phyloP scores from a whole-genome alignment of 768 basidiomycete genomes.

The Panaeolus papilionaceus region DNA sequence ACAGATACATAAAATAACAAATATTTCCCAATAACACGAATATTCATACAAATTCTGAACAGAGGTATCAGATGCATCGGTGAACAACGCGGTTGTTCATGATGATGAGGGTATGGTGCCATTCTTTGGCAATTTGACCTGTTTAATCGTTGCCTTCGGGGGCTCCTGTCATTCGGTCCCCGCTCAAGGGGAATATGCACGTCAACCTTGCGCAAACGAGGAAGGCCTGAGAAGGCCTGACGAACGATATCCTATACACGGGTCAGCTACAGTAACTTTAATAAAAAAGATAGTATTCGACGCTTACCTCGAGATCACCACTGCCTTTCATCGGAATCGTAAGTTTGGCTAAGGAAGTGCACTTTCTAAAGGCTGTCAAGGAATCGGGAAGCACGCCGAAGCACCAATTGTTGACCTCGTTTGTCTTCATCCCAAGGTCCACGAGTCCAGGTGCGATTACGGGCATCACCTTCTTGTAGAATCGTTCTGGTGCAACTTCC shows the following conservation, averaged over 20 bases:
- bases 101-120: not conserved
- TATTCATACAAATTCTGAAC: too few relatives aligned
- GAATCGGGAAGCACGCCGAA: conserved; percentile 3
- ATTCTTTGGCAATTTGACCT: not conserved
- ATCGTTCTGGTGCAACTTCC: not conserved
- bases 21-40: too few relatives aligned
- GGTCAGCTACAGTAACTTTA: not conserved
- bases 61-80: too few relatives aligned
- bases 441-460: not conserved
- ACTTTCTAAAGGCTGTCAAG: not conserved
- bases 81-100: not conserved
- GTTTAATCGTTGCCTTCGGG: not conserved
- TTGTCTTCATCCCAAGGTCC: not conserved
- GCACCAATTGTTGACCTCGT: conserved; percentile 7
- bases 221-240: not conserved
- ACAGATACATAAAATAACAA: too few relatives aligned
- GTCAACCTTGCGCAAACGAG: not conserved
- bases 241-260: not conserved
- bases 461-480: not conserved
- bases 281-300: not conserved
- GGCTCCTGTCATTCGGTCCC: not conserved
- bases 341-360: not conserved
- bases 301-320: not conserved
- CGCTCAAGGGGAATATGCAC: not conserved
- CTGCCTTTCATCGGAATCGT: not conserved